Conservation (phyloP, 768 basidiomycete species). For the Pleurotus salmoneostramineus region DNA sequence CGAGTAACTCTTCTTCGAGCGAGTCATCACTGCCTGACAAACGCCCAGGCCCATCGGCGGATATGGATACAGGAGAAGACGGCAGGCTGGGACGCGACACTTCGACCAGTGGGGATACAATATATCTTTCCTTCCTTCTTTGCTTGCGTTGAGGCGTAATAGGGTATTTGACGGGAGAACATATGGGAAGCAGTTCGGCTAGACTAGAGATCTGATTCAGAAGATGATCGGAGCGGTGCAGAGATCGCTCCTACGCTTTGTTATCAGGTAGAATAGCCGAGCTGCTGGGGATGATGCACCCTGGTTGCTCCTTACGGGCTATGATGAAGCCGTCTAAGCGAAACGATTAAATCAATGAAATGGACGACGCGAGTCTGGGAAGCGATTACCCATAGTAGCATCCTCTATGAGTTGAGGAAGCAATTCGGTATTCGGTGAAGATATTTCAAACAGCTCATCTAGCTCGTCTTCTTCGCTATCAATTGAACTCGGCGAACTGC, state of each 20-base stretch:
- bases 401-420: conserved; percentile 29
- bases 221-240: not conserved
- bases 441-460: conserved; percentile 48
- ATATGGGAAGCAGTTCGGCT: not conserved
- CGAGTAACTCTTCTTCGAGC: conserved; percentile 26
- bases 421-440: conserved; percentile 43
- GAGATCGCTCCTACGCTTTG: not conserved
- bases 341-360: not conserved
- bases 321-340: conserved; percentile 37
- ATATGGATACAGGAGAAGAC: conserved; percentile 13
- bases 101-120: not conserved
- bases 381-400: conserved; percentile 46
- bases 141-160: not conserved
- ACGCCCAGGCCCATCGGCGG: conserved; percentile 4
- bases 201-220: conserved; percentile 3
- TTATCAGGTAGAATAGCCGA: not conserved
- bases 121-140: not conserved
- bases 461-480: conserved; percentile 43
- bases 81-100: conserved; percentile 22
- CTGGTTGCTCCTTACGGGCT: conserved; percentile 12
- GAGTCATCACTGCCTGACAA: conserved; percentile 10
- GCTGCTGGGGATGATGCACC: conserved; percentile 8
- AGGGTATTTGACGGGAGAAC: not conserved
- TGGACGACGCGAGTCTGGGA: not conserved
- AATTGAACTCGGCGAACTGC: conserved; percentile 34